A percentile compares a stretch with the other conserved stretches of the same genome.
These are phyloP conservation scores for Alternaria ventricosa DNA, from an alignment of 2,329 filamentous ascomycete species.

Conservation along the genomic window DNA sequence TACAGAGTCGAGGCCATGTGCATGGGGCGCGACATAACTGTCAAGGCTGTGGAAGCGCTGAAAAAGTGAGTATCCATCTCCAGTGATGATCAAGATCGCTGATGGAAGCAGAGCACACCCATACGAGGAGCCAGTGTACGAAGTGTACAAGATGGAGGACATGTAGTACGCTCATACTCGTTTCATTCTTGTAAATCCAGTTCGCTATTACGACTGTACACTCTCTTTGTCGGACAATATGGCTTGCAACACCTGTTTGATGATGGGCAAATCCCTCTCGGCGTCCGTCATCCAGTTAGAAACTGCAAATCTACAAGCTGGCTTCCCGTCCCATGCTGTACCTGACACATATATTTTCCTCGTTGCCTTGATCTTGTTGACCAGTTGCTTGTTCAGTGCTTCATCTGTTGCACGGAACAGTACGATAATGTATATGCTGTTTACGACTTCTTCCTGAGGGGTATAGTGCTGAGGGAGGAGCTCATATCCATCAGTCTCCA, in stretches of 20 bases:
- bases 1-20: slow-evolving; percentile 69
- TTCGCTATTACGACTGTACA: neutral
- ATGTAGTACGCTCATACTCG: slow-evolving; percentile 32
- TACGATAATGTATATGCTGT: slow-evolving; percentile 72
- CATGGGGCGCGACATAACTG: slow-evolving; percentile 63
- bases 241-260: slow-evolving; percentile 67
- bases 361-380: slow-evolving; percentile 73
- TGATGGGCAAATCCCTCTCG: slow-evolving; percentile 69
- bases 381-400: slow-evolving; percentile 69
- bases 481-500: slow-evolving; percentile 67
- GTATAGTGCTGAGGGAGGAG: slow-evolving; percentile 62
- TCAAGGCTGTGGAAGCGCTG: slow-evolving; percentile 66
- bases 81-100: neutral
- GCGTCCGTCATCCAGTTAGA: slow-evolving; percentile 83
- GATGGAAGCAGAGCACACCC: slow-evolving; percentile 49
- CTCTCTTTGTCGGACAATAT: slow-evolving; percentile 13
- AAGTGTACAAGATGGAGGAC: slow-evolving; percentile 56
- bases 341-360: slow-evolving; percentile 82
- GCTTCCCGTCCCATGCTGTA: slow-evolving; percentile 75
- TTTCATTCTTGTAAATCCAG: neutral
- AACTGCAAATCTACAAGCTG: slow-evolving; percentile 82
- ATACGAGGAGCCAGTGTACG: slow-evolving; percentile 55
- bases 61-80: slow-evolving; percentile 56
- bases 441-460: slow-evolving; percentile 52
- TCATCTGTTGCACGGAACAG: slow-evolving; percentile 76